Conservation (phyloP, 2,329 filamentous ascomycete genomes). For the Alternaria hordeiaustralica region DNA sequence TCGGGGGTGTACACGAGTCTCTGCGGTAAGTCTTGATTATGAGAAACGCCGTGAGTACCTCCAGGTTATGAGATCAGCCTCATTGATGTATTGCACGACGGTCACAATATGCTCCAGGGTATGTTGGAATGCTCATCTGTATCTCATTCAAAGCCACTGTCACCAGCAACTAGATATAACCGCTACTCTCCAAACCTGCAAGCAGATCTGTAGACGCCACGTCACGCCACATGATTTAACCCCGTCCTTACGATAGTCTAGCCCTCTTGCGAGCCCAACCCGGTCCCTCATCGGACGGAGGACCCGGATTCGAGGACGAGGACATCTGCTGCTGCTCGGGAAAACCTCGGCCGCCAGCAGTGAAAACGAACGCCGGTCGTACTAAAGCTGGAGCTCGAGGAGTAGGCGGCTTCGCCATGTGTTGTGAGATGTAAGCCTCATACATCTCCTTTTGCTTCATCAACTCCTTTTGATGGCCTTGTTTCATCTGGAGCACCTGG, state of each 20-base stretch:
- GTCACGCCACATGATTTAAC: neutral
- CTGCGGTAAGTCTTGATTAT: neutral
- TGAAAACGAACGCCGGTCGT: neutral
- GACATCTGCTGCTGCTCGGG: neutral
- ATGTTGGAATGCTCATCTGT: neutral
- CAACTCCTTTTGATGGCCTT: neutral
- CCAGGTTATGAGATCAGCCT: neutral
- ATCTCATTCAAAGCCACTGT: neutral
- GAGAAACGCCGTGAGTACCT: neutral
- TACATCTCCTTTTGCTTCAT: neutral
- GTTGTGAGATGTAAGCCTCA: neutral
- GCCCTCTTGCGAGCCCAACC: neutral
- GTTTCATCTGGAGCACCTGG: slow-evolving; percentile 1
- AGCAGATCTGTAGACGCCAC: neutral
- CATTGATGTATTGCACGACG: neutral
- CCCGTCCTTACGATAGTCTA: neutral
- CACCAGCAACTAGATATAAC: neutral
- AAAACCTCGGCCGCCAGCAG: neutral
- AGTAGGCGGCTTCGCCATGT: neutral
- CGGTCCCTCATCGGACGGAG: neutral
- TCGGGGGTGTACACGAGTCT: neutral
- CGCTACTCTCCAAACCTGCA: neutral
- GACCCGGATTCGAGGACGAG: neutral
- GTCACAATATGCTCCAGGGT: neutral
- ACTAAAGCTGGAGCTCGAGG: neutral